These are phyloP conservation scores for Dovyalis caffra DNA, from an alignment of 345 rosid species.

Conservation along the genomic window DNA sequence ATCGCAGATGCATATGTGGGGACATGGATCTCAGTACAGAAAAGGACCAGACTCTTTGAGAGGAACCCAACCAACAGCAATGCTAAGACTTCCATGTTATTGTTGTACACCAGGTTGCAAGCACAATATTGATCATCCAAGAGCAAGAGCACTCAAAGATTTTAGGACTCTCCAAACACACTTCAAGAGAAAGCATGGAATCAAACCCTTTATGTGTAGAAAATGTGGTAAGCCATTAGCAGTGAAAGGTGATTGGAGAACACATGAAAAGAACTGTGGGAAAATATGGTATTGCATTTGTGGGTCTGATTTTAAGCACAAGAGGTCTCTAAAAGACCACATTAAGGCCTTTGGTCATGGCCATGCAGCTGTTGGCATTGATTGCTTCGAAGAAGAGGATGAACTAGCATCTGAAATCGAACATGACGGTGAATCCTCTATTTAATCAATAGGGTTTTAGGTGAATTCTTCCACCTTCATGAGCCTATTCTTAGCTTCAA, in stretches of 20 bases:
- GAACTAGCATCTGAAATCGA: slow-evolving; percentile 60
- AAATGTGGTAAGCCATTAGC: slow-evolving; percentile 80
- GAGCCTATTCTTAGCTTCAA: neutral
- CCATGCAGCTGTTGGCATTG: slow-evolving; percentile 50
- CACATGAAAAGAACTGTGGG: slow-evolving; percentile 88
- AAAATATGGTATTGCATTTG: slow-evolving; percentile 77
- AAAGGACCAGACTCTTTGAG: slow-evolving; percentile 76
- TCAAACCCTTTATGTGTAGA: slow-evolving; percentile 65
- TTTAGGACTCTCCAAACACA: slow-evolving; percentile 86
- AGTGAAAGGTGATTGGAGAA: slow-evolving; percentile 79
- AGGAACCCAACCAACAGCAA: slow-evolving; percentile 74
- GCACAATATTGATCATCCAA: slow-evolving; percentile 76
- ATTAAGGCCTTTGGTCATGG: slow-evolving; percentile 71
- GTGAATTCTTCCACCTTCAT: neutral
- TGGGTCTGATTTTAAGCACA: slow-evolving; percentile 81
- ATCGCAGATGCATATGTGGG: slow-evolving; percentile 89
- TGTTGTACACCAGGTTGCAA: slow-evolving; percentile 70
- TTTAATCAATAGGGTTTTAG: neutral
- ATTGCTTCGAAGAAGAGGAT: slow-evolving; percentile 52
- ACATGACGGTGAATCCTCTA: slow-evolving; percentile 17
- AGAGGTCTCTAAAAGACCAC: slow-evolving; percentile 75
- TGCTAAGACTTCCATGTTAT: slow-evolving; percentile 74
- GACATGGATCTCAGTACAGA: slow-evolving; percentile 88
- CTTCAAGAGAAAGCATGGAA: slow-evolving; percentile 78
- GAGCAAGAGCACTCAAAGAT: slow-evolving; percentile 73